Evolutionary conservation across 2,329 filamentous ascomycete species (phyloP).

Genomic region (Lachnellula arida): DNA sequence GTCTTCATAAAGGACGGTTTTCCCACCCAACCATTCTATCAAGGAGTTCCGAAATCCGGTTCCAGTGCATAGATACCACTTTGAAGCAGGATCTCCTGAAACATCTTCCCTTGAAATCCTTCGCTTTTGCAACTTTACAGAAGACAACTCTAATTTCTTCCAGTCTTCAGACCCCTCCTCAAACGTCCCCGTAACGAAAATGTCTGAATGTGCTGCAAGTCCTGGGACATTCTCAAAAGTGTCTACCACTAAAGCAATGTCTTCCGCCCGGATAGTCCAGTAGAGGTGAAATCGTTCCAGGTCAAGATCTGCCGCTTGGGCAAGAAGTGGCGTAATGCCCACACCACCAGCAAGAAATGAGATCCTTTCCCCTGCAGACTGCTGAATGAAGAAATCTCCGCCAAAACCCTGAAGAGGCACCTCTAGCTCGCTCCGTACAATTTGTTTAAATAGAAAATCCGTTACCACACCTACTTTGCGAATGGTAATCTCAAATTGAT

Average conservation of each 20-base stretch:
- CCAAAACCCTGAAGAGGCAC: slow-evolving; percentile 69
- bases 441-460: slow-evolving; percentile 55
- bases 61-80: slow-evolving; percentile 58
- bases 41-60: slow-evolving; percentile 44
- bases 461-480: slow-evolving; percentile 67
- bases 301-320: slow-evolving; percentile 54
- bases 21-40: slow-evolving; percentile 43
- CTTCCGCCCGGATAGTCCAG: slow-evolving; percentile 62
- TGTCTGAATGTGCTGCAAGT: slow-evolving; percentile 46
- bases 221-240: slow-evolving; percentile 48
- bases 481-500: slow-evolving; percentile 64
- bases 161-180: slow-evolving; percentile 26
- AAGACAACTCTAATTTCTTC: slow-evolving; percentile 26
- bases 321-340: slow-evolving; percentile 77
- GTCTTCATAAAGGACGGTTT: slow-evolving; percentile 45
- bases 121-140: slow-evolving; percentile 37
- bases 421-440: slow-evolving; percentile 50
- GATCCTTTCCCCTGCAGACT: slow-evolving; percentile 27
- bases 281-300: slow-evolving; percentile 49
- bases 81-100: slow-evolving; percentile 29
- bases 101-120: slow-evolving; percentile 46
- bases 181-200: slow-evolving; percentile 60
- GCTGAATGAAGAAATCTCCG: slow-evolving; percentile 51
- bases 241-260: slow-evolving; percentile 59
- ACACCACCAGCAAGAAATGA: slow-evolving; percentile 75